phyloP scores from a whole-genome alignment of 768 basidiomycete genomes.

The Boletus vermiculosoides region DNA sequence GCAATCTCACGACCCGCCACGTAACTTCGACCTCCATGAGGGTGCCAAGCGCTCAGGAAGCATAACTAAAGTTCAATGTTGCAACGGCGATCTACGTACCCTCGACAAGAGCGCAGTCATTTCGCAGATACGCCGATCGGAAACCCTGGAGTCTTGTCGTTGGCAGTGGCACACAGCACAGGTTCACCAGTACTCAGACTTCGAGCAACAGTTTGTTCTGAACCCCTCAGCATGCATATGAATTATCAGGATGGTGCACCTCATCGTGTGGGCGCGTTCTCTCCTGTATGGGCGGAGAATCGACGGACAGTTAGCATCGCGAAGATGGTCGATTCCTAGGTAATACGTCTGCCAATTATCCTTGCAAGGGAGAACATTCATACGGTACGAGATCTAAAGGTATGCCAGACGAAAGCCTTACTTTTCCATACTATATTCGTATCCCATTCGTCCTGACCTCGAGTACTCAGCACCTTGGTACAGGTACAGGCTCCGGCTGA shows the following conservation, averaged over 20 bases:
- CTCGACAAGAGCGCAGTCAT: constrained; percentile 8
- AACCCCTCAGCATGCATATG: neutral
- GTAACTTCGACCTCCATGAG: neutral
- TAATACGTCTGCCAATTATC: constrained; percentile 14
- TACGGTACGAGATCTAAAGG: constrained; percentile 13
- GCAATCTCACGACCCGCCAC: constrained; percentile 4
- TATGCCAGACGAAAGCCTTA: neutral
- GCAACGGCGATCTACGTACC: constrained; percentile 18
- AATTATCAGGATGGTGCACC: neutral
- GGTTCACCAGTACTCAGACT: neutral
- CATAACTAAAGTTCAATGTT: neutral
- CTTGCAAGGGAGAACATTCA: constrained; percentile 10
- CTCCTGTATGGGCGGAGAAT: constrained; percentile 23
- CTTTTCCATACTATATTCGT: constrained; percentile 2
- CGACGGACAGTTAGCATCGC: constrained; percentile 11
- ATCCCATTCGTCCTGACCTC: neutral
- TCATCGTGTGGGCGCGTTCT: neutral
- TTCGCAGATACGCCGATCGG: constrained; percentile 12
- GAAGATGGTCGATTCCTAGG: constrained; percentile 14
- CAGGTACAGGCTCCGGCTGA: constrained; percentile 41
- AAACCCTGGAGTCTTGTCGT: constrained; percentile 1
- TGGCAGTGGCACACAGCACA: constrained; percentile 1
- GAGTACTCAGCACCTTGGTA: constrained; percentile 31
- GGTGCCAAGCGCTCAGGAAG: neutral
- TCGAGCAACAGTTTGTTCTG: neutral